A percentile compares a stretch with the other conserved stretches of the same genome.
phyloP scores from a whole-genome alignment of 192 early-diverging fungal genomes.

The Cladochytrium replicatum region DNA sequence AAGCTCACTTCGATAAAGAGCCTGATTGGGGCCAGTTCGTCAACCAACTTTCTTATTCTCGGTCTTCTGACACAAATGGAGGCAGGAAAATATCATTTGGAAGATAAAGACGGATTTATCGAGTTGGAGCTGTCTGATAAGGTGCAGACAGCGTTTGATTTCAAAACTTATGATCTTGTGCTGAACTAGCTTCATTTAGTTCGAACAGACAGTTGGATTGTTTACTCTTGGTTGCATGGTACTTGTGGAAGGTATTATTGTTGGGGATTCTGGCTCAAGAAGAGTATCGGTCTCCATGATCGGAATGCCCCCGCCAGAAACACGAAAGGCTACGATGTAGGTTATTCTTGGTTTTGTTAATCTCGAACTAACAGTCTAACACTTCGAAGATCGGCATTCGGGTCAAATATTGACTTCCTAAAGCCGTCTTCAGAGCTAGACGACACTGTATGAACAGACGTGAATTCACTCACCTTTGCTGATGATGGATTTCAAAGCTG shows the following conservation, averaged over 20 bases:
- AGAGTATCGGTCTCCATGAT: slow-evolving; percentile 67
- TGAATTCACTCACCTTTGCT: slow-evolving; percentile 4
- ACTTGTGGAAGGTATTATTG: slow-evolving; percentile 69
- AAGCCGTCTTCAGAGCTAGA: too few relatives aligned
- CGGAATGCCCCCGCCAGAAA: slow-evolving; percentile 68
- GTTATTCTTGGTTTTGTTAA: not conserved
- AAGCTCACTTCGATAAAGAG: slow-evolving; percentile 72
- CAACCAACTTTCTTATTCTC: slow-evolving; percentile 59
- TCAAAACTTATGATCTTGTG: not conserved
- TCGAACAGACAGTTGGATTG: slow-evolving; percentile 50
- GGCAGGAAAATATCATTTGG: slow-evolving; percentile 71
- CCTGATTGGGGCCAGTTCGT: slow-evolving; percentile 56
- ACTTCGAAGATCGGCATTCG: not conserved
- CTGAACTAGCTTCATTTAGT: slow-evolving; percentile 7
- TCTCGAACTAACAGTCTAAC: not conserved
- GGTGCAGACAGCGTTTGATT: slow-evolving; percentile 19
- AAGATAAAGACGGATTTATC: slow-evolving; percentile 72
- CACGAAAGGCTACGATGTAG: slow-evolving; percentile 29
- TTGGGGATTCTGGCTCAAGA: slow-evolving; percentile 55
- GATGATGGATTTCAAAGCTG: not conserved
- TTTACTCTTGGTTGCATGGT: slow-evolving; percentile 84
- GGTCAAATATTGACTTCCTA: not conserved
- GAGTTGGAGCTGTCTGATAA: slow-evolving; percentile 56
- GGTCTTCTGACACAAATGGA: slow-evolving; percentile 80
- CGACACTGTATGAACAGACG: slow-evolving; percentile 29